A percentile compares a stretch with the other conserved stretches of the same genome.
Conservation (phyloP, 768 basidiomycete species). For the Kwoniella botswanensis region DNA sequence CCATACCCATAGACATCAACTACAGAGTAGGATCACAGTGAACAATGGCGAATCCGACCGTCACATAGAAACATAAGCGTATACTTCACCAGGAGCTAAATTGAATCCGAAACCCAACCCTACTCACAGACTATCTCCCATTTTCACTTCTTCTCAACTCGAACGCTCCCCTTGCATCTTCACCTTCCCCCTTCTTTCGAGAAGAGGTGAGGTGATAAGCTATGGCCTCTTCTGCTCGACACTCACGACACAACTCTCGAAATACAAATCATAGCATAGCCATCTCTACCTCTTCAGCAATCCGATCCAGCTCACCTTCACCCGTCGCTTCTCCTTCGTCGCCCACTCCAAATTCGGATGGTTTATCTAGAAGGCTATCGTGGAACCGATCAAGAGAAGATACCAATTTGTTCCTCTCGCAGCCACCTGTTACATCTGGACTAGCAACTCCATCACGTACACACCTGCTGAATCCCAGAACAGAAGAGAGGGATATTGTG, state of each 20-base stretch:
- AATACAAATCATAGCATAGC: conserved; percentile 18
- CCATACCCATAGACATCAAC: background rate
- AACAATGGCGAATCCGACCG: too few relatives aligned
- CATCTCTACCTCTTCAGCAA: conserved; percentile 28
- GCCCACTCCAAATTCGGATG: conserved; percentile 27
- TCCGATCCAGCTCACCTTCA: conserved; percentile 31
- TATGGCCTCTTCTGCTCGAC: conserved; percentile 5
- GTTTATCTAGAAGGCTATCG: conserved; percentile 38
- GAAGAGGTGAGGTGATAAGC: background rate
- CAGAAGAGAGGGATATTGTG: conserved; percentile 23
- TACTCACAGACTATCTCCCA: too few relatives aligned
- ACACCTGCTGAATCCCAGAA: conserved; percentile 14
- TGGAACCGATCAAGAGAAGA: conserved; percentile 35
- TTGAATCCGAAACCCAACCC: too few relatives aligned
- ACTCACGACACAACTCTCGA: conserved; percentile 13
- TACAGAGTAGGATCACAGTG: too few relatives aligned
- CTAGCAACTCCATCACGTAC: conserved; percentile 9
- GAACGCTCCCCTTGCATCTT: background rate
- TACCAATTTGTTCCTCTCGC: conserved; percentile 6
- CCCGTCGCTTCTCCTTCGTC: conserved; percentile 45
- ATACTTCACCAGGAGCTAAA: too few relatives aligned
- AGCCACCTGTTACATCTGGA: background rate
- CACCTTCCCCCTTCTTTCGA: background rate
- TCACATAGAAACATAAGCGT: too few relatives aligned
- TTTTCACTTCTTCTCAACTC: background rate